Evolutionary conservation across 2,329 filamentous ascomycete genomes (phyloP).

Genomic region (Verticillium nonalfalfae): DNA sequence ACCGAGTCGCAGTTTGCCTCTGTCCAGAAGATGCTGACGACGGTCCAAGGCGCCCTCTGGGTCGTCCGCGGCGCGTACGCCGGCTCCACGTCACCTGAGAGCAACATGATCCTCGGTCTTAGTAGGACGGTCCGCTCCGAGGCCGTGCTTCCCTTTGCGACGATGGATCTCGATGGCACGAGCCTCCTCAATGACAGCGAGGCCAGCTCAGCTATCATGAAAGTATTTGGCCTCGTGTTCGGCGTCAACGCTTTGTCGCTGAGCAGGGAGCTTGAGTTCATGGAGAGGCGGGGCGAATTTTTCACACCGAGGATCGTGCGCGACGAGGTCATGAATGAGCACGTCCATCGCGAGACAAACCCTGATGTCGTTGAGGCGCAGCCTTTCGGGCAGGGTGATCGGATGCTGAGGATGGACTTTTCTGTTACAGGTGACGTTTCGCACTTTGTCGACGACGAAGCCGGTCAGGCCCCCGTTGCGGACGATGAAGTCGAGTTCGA

Average conservation of each 20-base stretch:
- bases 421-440: constrained; percentile 27
- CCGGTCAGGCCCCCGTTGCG: constrained; percentile 1
- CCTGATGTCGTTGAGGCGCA: constrained; percentile 18
- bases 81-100: constrained; percentile 25
- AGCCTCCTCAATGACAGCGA: constrained; percentile 20
- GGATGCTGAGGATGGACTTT: constrained; percentile 27
- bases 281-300: constrained; percentile 28
- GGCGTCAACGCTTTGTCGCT: constrained; percentile 20
- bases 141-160: constrained; percentile 34
- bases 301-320: constrained; percentile 32
- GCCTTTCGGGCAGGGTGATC: constrained; percentile 28
- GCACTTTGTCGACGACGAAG: constrained; percentile 30
- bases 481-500: constrained; percentile 16
- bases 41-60: constrained; percentile 30
- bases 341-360: constrained; percentile 32
- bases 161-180: constrained; percentile 35
- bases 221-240: constrained; percentile 29
- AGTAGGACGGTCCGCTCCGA: constrained; percentile 40
- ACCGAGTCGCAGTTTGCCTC: constrained; percentile 28
- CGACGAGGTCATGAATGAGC: constrained; percentile 32
- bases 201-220: constrained; percentile 24
- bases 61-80: constrained; percentile 31
- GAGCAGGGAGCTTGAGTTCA: constrained; percentile 33
- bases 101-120: constrained; percentile 38
- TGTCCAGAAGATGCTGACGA: constrained; percentile 26